Evolutionary conservation across 1,284 basidiomycete species (phyloP).

Genomic region (Trametes hirsuta): DNA sequence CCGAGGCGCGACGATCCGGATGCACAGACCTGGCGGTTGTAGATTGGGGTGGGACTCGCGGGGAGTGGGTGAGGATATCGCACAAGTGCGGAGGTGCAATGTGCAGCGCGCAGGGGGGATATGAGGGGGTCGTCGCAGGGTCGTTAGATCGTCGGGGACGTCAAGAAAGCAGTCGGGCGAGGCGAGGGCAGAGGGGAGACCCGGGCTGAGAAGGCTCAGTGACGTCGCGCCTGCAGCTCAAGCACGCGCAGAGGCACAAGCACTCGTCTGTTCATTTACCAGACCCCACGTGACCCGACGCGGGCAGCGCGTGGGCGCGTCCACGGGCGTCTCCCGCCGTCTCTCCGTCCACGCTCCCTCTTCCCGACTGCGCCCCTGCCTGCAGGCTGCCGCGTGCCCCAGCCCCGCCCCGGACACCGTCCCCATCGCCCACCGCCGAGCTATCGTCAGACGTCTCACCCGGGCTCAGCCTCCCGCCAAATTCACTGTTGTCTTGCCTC

Average conservation of each 20-base stretch:
- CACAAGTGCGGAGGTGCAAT: not conserved
- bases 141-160: slow-evolving; percentile 11
- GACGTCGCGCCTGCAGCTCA: slow-evolving; percentile 4
- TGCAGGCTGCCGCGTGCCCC: slow-evolving; percentile 11
- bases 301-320: slow-evolving; percentile 7
- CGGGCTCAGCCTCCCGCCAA: not conserved
- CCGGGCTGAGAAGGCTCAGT: not conserved
- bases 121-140: slow-evolving; percentile 4
- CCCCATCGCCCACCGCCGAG: not conserved
- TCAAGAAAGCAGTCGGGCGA: not conserved
- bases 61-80: slow-evolving; percentile 1
- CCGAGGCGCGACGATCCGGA: not conserved
- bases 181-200: slow-evolving; percentile 15
- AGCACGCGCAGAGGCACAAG: not conserved
- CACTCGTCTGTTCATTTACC: slow-evolving; percentile 1
- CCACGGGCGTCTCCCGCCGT: not conserved
- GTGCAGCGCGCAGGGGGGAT: not conserved
- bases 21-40: slow-evolving; percentile 12
- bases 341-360: not conserved
- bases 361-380: slow-evolving; percentile 11
- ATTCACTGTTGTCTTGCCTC: not conserved
- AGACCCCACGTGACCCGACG: slow-evolving; percentile 11
- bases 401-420: not conserved
- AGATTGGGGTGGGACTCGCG: not conserved
- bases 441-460: not conserved